Evolutionary conservation across 139 green algal genomes (phyloP), one percentile per base, ranked within the genome.

Genomic region (Tetraselmis chui): DNA sequence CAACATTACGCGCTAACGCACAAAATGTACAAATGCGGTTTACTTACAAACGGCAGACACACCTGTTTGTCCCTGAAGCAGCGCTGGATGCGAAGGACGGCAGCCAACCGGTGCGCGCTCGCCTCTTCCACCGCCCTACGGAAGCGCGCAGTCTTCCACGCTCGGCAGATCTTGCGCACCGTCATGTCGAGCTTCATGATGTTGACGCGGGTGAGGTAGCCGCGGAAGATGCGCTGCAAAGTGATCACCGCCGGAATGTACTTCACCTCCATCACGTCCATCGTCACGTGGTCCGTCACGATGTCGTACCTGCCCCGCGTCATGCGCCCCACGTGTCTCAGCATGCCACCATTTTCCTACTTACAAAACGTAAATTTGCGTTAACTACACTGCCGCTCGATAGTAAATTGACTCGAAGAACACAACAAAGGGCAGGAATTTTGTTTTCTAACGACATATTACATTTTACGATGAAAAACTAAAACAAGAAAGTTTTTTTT

Each of bases 291-390:
- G 29, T 80, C 32, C 2, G 77, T 80, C 24, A 59, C 77, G 29
- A 80, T 27, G n/a, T 80, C 32, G 18, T 80, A 80, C 77, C 77
- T 59, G 77, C 31, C n/a, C n/a, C n/a, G n/a, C n/a, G n/a, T n/a
- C n/a, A n/a, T n/a, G n/a, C n/a, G n/a, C n/a, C n/a, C n/a, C n/a
- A n/a, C n/a, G n/a, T n/a, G n/a, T n/a, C n/a, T n/a, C n/a, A n/a
- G n/a, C n/a, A n/a, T n/a, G n/a, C n/a, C n/a, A n/a, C n/a, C n/a
- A n/a, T n/a, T n/a, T n/a, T n/a, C n/a, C n/a, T n/a, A n/a, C n/a
- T n/a, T n/a, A n/a, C n/a, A n/a, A n/a, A n/a, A n/a, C n/a, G n/a
- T n/a, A n/a, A n/a, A n/a, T n/a, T n/a, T n/a, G n/a, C n/a, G n/a
- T n/a, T n/a, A n/a, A n/a, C n/a, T n/a, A n/a, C n/a, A n/a, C n/a